These are phyloP conservation scores for Neofusicoccum sp. DNA, from an alignment of 2,329 filamentous ascomycete genomes.

Conservation along the genomic window DNA sequence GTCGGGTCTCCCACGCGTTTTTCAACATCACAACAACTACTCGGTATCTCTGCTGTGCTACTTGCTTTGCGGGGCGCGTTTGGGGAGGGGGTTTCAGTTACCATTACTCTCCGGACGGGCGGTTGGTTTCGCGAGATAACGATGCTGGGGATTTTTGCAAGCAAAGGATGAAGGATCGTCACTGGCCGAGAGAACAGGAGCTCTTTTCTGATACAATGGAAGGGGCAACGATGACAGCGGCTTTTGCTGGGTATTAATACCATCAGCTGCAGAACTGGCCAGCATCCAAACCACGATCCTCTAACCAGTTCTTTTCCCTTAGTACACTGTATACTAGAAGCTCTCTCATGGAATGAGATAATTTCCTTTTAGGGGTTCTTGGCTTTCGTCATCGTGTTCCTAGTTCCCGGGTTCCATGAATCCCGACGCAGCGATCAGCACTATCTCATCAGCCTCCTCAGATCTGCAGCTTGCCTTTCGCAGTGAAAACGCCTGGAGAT, in stretches of 20 bases:
- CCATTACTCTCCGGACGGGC: conserved; percentile 11
- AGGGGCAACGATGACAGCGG: neutral
- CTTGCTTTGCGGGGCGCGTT: conserved; percentile 11
- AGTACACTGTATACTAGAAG: conserved; percentile 14
- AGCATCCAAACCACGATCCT: conserved; percentile 8
- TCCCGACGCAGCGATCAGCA: too few relatives aligned
- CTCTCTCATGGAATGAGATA: conserved; percentile 10
- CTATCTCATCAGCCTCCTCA: neutral
- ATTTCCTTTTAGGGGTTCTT: conserved; percentile 12
- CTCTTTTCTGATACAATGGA: neutral
- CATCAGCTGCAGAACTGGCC: neutral
- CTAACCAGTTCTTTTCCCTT: neutral
- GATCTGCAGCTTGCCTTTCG: conserved; percentile 1
- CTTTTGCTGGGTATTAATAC: neutral
- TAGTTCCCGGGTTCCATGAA: conserved; percentile 8
- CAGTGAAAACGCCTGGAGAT: neutral
- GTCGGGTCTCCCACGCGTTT: neutral
- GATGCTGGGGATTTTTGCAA: neutral
- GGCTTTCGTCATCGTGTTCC: conserved; percentile 10
- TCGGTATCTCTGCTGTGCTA: conserved; percentile 8
- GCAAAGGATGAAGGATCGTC: conserved; percentile 1
- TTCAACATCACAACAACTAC: conserved; percentile 3
- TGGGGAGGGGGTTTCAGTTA: neutral
- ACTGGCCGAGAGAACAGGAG: neutral
- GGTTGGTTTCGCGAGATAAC: conserved; percentile 1